Base-by-base conservation (phyloP, 176 grass and related monocot genomes). In the Bonia amplexicaulis region DNA sequence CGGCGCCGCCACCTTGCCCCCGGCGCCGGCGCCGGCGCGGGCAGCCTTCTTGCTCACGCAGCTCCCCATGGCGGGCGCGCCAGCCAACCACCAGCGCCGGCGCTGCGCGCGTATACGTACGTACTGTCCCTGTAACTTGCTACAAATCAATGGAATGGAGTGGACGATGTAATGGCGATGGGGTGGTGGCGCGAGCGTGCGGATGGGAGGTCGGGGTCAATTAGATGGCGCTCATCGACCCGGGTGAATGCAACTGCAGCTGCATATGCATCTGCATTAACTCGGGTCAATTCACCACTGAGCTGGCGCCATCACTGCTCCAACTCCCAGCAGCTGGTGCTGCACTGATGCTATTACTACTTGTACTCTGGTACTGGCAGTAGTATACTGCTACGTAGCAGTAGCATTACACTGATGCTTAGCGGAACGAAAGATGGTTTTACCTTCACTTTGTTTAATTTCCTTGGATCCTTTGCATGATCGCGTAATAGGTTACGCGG, bases 41-140 rank as follows among this genome's bases (percentile, higher is more conserved):
- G 80, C 29, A 39, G 74, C 84, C 76, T 92, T 92, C 83, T 92
- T 92, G 87, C 91, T 92, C n/a, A 89, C 87, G 87, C 84, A 92
- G 87, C 87, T 86, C 42, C 86, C 90, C 90, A 92, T 92, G 61
- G 64, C 12, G 26, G 11, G n/a, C 16, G 8, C 23, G 26, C 46
- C 57, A 60, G 23, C 57, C 57, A 25, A 12, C 57, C 1, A 23
- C 9, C 22, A 9, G 22, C 10, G 0, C 10, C 57, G 57, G 22
- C 9, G 57, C 9, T 58, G 41, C 41, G 7, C 41, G 9, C 2
- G 55, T n/a, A n/a, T 58, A n/a, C 55, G 55, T 4, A 42, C 41
- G 7, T 42, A 42, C 41, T 42, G 41, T 9, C 6, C 41, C 41
- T 42, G 41, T 42, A 42, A 42, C 41, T 44, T 44, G 41, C 41